Conservation (phyloP, 768 basidiomycete genomes). For the Lactarius evosmus region DNA sequence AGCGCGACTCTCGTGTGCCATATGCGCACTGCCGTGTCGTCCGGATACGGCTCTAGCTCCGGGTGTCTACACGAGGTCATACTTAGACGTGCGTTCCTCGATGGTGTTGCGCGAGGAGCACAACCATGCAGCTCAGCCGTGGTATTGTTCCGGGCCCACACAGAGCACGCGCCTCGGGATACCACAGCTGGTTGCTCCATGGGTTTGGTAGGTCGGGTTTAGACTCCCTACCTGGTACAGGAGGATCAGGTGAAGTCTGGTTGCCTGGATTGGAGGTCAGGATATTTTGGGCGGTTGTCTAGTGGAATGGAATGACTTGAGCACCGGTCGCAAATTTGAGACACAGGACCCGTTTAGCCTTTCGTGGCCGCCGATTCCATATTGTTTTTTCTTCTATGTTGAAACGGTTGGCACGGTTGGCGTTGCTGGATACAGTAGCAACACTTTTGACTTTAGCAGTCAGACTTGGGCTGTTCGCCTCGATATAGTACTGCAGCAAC, state of each 20-base stretch:
- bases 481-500: too few species aligned
- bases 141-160: constrained; percentile 79
- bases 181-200: constrained; percentile 65
- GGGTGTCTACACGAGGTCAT: constrained; percentile 48
- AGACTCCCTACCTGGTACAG: constrained; percentile 3
- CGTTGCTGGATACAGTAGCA: too few species aligned
- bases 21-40: constrained; percentile 58
- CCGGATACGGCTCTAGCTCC: constrained; percentile 31
- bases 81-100: constrained; percentile 53
- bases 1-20: constrained; percentile 71
- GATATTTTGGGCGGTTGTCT: constrained; percentile 14
- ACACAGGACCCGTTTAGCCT: too few species aligned
- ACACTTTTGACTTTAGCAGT: too few species aligned
- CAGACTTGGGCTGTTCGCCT: too few species aligned
- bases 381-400: too few species aligned
- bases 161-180: constrained; percentile 71
- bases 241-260: neutral
- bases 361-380: too few species aligned
- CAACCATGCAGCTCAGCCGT: constrained; percentile 66
- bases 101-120: constrained; percentile 62
- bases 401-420: too few species aligned
- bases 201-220: constrained; percentile 43
- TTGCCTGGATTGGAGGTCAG: constrained; percentile 1
- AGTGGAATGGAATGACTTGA: constrained; percentile 16
- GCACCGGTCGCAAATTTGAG: too few species aligned